These are phyloP conservation scores for Phytophthora sansomeana DNA, from an alignment of 352 stramenopile genomes.

Conservation along the genomic window DNA sequence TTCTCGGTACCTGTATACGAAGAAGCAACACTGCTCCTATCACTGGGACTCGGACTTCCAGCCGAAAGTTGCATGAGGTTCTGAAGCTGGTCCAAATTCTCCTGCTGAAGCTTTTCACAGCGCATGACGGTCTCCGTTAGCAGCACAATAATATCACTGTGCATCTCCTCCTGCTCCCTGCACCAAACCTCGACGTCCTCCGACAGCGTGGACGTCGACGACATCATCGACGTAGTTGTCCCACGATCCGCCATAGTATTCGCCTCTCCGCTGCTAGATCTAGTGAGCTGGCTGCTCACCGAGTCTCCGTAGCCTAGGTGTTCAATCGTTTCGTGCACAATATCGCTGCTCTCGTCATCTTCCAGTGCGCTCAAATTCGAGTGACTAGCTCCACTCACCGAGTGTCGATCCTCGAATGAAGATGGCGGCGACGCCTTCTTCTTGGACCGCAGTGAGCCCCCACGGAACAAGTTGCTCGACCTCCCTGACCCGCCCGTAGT, in stretches of 20 bases:
- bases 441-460: constrained; percentile 6
- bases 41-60: constrained; percentile 30
- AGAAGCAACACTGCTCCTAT: constrained; percentile 32
- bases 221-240: constrained; percentile 58
- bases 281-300: constrained; percentile 4
- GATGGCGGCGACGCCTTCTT: not conserved
- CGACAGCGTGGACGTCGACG: constrained; percentile 67
- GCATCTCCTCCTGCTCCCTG: constrained; percentile 87
- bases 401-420: constrained; percentile 15
- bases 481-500: constrained; percentile 11
- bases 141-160: constrained; percentile 82
- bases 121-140: constrained; percentile 84
- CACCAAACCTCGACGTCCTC: constrained; percentile 84
- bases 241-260: constrained; percentile 33
- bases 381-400: constrained; percentile 21
- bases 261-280: constrained; percentile 19
- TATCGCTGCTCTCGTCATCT: constrained; percentile 36
- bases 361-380: constrained; percentile 14
- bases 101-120: constrained; percentile 83
- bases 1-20: constrained; percentile 30
- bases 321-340: constrained; percentile 33
- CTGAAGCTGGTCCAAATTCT: constrained; percentile 87
- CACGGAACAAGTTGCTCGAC: constrained; percentile 27
- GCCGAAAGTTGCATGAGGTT: constrained; percentile 79
- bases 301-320: constrained; percentile 25